Evolutionary conservation across 2,329 filamentous ascomycete genomes (phyloP).

Genomic region (Xylariaceae sp.): DNA sequence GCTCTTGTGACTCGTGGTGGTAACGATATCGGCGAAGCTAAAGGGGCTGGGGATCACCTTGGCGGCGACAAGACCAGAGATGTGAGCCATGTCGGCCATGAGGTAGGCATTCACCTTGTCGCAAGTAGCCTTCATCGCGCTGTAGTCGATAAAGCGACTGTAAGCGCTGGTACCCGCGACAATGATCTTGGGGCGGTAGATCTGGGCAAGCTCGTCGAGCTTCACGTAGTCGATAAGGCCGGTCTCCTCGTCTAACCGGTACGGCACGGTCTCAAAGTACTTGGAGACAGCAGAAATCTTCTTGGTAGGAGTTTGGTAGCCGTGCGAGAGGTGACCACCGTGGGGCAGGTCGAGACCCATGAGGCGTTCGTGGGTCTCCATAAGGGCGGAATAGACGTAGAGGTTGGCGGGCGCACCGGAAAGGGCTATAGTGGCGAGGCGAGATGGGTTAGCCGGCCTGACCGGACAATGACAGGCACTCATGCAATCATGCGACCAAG

Average conservation of each 20-base stretch:
- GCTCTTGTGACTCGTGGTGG: slow-evolving; percentile 97
- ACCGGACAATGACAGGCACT: neutral
- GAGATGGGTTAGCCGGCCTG: slow-evolving; percentile 11
- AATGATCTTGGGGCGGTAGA: slow-evolving; percentile 94
- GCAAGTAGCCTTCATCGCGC: slow-evolving; percentile 81
- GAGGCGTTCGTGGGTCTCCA: slow-evolving; percentile 87
- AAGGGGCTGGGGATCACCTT: slow-evolving; percentile 90
- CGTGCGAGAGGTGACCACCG: slow-evolving; percentile 91
- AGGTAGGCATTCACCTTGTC: slow-evolving; percentile 91
- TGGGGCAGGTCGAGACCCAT: slow-evolving; percentile 97
- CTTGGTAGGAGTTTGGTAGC: slow-evolving; percentile 89
- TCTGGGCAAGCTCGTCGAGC: slow-evolving; percentile 76
- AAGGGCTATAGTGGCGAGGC: slow-evolving; percentile 50
- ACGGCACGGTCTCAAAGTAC: slow-evolving; percentile 97
- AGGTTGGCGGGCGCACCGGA: slow-evolving; percentile 71
- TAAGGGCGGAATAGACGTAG: slow-evolving; percentile 92
- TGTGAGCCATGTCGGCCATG: slow-evolving; percentile 94
- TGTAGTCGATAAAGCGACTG: slow-evolving; percentile 92
- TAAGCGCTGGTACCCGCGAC: slow-evolving; percentile 94
- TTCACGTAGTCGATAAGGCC: slow-evolving; percentile 93
- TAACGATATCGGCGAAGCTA: slow-evolving; percentile 85
- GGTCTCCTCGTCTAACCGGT: slow-evolving; percentile 83
- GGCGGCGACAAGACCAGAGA: slow-evolving; percentile 88
- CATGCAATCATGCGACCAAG: neutral
- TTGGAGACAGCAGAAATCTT: slow-evolving; percentile 98